Conservation (phyloP, 2,329 filamentous ascomycete species). For the Atkinsonella texensis region DNA sequence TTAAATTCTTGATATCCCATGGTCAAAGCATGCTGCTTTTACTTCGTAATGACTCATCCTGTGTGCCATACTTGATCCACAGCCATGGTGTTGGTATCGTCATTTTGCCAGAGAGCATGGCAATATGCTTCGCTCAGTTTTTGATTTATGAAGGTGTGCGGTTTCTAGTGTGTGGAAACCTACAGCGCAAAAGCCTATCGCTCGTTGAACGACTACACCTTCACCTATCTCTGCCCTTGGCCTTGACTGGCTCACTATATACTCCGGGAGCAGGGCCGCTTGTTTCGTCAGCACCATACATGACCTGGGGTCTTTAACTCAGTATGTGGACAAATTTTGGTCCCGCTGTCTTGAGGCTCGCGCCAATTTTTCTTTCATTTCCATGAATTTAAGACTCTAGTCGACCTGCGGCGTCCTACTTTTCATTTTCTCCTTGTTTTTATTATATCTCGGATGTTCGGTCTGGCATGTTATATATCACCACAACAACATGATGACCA, state of each 20-base stretch:
- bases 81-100: neutral
- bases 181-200: neutral
- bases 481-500: slow-evolving; percentile 14
- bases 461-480: slow-evolving; percentile 12
- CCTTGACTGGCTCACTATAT: neutral
- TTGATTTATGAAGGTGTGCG: neutral
- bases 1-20: neutral
- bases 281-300: slow-evolving; percentile 10
- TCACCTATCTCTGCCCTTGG: neutral
- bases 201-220: neutral
- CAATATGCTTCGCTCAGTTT: neutral
- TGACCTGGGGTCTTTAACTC: slow-evolving; percentile 17
- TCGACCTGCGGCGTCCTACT: slow-evolving; percentile 18
- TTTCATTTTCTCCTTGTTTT: slow-evolving; percentile 10
- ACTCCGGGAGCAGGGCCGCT: neutral
- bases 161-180: neutral
- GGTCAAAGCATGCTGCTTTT: neutral
- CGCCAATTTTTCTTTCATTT: slow-evolving; percentile 12
- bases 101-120: neutral
- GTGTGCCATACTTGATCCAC: neutral
- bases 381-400: slow-evolving; percentile 24
- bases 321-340: slow-evolving; percentile 19
- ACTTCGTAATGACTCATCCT: neutral
- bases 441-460: neutral
- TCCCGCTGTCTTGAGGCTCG: slow-evolving; percentile 16